Conservation (phyloP, 768 basidiomycete genomes). For the Lyophyllum atratum region DNA sequence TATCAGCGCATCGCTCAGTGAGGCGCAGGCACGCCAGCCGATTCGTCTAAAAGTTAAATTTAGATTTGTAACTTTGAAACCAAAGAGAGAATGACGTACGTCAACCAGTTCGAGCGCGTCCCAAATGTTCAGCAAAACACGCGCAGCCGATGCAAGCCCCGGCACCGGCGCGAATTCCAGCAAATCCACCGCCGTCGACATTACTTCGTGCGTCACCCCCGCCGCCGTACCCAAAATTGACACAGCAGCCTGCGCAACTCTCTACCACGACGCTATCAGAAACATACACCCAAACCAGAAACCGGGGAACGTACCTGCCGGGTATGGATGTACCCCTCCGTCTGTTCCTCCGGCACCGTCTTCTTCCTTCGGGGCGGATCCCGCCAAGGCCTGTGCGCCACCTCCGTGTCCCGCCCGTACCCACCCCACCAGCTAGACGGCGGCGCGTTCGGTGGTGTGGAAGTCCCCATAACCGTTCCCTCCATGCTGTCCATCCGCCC, state of each 20-base stretch:
- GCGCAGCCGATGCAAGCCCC: constrained; percentile 54
- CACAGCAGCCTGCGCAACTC: constrained; percentile 37
- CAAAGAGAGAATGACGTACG: constrained; percentile 40
- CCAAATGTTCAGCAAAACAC: constrained; percentile 63
- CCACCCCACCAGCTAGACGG: constrained; percentile 10
- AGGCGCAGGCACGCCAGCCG: constrained; percentile 68
- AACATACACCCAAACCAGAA: neutral
- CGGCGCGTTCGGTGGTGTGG: constrained; percentile 7
- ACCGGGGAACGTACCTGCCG: constrained; percentile 27
- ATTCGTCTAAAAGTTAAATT: constrained; percentile 53
- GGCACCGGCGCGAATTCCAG: constrained; percentile 55
- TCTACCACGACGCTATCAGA: constrained; percentile 17
- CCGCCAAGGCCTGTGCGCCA: constrained; percentile 27
- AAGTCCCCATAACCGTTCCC: neutral
- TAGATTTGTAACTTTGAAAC: neutral
- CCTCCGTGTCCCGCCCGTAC: neutral
- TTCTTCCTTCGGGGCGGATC: constrained; percentile 32
- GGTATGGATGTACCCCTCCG: constrained; percentile 38
- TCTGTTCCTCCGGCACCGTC: constrained; percentile 39
- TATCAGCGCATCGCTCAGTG: constrained; percentile 71
- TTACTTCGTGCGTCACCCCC: constrained; percentile 46
- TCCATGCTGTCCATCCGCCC: neutral
- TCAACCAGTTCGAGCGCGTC: constrained; percentile 60
- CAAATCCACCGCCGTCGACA: constrained; percentile 42
- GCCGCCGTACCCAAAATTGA: constrained; percentile 43